Percentiles rank a stretch among this genome's conserved stretches.
phyloP scores from a whole-genome alignment of 129 eudicot genomes.

The Tanacetum coccineum region DNA sequence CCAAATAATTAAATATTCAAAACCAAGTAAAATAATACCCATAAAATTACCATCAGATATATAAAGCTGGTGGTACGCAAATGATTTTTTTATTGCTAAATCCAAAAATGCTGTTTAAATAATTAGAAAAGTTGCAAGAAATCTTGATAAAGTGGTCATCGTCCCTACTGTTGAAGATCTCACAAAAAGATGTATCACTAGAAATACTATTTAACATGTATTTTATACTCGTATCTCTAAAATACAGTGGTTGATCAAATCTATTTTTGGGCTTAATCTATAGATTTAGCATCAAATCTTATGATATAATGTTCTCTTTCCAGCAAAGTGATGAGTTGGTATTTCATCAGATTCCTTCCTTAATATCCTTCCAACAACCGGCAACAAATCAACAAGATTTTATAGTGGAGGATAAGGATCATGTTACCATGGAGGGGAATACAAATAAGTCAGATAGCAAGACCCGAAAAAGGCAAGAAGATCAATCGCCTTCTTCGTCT shows the following conservation, averaged over 20 bases:
- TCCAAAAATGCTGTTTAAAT: background rate
- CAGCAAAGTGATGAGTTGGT: slow-evolving; percentile 38
- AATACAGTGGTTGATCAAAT: slow-evolving; percentile 29
- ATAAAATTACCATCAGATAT: background rate
- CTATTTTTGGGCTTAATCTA: slow-evolving; percentile 20
- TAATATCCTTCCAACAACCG: slow-evolving; percentile 29
- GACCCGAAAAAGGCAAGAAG: slow-evolving; percentile 21
- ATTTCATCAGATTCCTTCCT: slow-evolving; percentile 28
- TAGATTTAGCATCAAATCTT: slow-evolving; percentile 8
- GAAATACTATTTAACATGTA: slow-evolving; percentile 15
- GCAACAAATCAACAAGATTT: slow-evolving; percentile 19
- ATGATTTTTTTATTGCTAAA: background rate
- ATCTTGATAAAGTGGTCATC: slow-evolving; percentile 22
- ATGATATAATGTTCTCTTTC: slow-evolving; percentile 41
- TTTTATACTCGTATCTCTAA: slow-evolving; percentile 11
- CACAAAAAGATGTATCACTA: slow-evolving; percentile 16
- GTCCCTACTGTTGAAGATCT: slow-evolving; percentile 29
- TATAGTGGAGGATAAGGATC: no score
- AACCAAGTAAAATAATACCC: slow-evolving; percentile 3
- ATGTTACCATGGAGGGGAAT: slow-evolving; percentile 23
- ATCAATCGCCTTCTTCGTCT: slow-evolving; percentile 23
- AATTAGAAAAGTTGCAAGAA: slow-evolving; percentile 17
- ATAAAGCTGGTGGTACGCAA: slow-evolving; percentile 7
- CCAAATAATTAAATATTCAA: background rate
- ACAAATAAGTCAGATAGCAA: slow-evolving; percentile 4